Conservation (phyloP, 345 rosid species). For the Eucalyptus cloeziana region DNA sequence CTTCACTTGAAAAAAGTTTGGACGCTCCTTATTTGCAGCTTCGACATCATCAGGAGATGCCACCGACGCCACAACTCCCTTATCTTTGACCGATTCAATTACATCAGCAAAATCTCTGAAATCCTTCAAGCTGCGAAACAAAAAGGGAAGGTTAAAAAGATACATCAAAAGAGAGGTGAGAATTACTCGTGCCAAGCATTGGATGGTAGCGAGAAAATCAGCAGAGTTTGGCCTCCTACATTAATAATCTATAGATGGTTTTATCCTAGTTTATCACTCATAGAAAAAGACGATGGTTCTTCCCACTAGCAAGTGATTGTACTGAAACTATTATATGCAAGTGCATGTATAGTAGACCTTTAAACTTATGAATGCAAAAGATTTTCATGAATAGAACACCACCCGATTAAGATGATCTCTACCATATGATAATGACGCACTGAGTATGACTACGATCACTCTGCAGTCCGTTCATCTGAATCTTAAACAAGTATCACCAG, state of each 20-base stretch:
- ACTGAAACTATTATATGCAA: background rate
- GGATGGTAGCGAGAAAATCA: background rate
- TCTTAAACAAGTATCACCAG: background rate
- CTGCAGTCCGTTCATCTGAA: background rate
- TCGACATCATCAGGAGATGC: constrained; percentile 73
- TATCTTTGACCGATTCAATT: constrained; percentile 50
- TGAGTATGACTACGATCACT: background rate
- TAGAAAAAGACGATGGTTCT: background rate
- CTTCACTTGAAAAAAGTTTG: constrained; percentile 53
- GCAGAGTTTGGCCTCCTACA: background rate
- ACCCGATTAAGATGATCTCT: background rate
- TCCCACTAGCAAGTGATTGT: background rate
- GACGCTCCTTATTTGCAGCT: constrained; percentile 52
- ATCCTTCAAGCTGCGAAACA: constrained; percentile 54
- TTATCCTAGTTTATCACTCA: background rate
- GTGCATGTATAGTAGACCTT: background rate
- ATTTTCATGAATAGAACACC: background rate
- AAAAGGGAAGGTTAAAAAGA: background rate
- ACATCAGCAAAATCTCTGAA: constrained; percentile 70
- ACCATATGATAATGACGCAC: background rate
- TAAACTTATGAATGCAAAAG: background rate
- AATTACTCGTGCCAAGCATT: background rate
- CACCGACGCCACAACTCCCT: constrained; percentile 73
- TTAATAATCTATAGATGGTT: background rate
- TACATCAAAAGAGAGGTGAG: background rate